Evolutionary conservation across 805 yeast species (phyloP), one percentile per base, ranked within the genome.

Genomic region (Deakozyma indianensis): DNA sequence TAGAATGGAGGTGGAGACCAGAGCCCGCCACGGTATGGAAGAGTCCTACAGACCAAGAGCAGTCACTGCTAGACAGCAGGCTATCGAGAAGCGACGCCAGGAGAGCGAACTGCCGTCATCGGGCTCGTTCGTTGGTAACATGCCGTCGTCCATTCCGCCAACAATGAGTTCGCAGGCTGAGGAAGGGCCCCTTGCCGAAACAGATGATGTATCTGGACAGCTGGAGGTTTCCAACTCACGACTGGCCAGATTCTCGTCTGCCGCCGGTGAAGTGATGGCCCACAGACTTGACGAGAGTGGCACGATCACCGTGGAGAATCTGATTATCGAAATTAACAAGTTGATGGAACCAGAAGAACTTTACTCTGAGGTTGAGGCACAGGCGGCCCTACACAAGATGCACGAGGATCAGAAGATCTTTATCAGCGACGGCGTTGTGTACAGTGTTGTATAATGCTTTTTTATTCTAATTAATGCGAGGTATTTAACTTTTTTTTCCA

Each of bases 201-300:
- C 52, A 1, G 44, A 51, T 2, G 52, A 45, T 44, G 47, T 45
- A 23, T 51, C 51, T 38, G 43, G 47, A 24, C 57, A 55, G 27
- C 69, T 67, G 11, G 61, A 60, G 7, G 67, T 78, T 18, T 75
- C 83, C 2, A 68, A 69, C 2, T 66, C 71, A 18, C 67, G 85
- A 51, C 63, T 68, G 44, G 65, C 63, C n/a, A 54, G 58, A 24
- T 70, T 77, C 54, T 68, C 70, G 20, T 65, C 68, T 48, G 59
- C 68, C 11, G 65, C 74, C 20, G 77, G 80, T 1, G 61, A 59
- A 22, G 60, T 76, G 40, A 63, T 73, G 54, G 68, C 68, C 46
- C 62, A 71, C 3, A 67, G 63, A 20, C 46, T 68, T 3, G 70
- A 67, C 46, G 69, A 67, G 20, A 71, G 68, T 23, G 75, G 70